phyloP scores from a whole-genome alignment of 192 early-diverging fungal species.

The Umbelopsis vinacea region DNA sequence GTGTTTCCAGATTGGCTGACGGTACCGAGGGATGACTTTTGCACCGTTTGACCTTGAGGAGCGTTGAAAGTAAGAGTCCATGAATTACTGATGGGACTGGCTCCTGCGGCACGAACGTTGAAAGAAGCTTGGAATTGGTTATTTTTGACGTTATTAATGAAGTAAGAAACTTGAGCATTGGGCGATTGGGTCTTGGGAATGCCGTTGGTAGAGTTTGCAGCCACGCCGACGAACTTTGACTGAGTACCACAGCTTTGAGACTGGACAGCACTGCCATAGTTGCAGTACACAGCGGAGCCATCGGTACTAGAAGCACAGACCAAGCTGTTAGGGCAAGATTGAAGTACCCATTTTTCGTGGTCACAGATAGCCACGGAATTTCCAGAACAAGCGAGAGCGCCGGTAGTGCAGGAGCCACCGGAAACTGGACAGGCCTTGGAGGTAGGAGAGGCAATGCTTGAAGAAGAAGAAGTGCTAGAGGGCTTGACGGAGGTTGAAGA shows the following conservation, averaged over 20 bases:
- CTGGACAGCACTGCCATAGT: conserved; percentile 36
- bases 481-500: conserved; percentile 11
- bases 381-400: conserved; percentile 45
- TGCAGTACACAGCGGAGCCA: conserved; percentile 43
- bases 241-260: conserved; percentile 13
- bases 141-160: neutral
- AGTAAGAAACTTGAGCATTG: conserved; percentile 15
- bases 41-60: neutral
- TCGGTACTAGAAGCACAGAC: conserved; percentile 51
- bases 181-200: conserved; percentile 1
- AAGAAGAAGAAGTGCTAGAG: conserved; percentile 22
- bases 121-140: conserved; percentile 19
- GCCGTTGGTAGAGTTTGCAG: neutral
- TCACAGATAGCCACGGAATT: conserved; percentile 52
- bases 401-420: conserved; percentile 43
- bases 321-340: conserved; percentile 45
- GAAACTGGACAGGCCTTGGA: conserved; percentile 37
- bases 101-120: neutral
- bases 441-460: neutral
- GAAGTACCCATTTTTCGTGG: conserved; percentile 45
- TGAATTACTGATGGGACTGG: neutral
- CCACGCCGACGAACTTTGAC: neutral
- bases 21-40: neutral
- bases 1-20: neutral
- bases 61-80: conserved; percentile 8